Base-by-base conservation (phyloP, 2,329 filamentous ascomycete genomes). In the Ophiostoma pallidulum region DNA sequence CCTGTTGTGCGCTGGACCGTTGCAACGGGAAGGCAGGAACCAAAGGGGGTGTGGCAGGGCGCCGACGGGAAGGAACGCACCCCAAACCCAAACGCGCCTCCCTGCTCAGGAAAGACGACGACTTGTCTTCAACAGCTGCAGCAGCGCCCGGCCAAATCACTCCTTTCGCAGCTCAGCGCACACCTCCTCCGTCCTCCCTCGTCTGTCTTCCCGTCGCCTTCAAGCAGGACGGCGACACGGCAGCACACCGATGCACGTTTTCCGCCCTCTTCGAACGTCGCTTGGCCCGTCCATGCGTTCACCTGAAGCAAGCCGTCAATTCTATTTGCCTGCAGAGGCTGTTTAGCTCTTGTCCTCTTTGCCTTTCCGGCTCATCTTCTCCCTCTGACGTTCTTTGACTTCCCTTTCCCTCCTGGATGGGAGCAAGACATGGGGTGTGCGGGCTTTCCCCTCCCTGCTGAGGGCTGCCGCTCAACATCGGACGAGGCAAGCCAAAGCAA, bases 101-200 rank as follows among this genome's bases (percentile, higher is more conserved):
- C n/a, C n/a, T n/a, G n/a, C n/a, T n/a, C n/a, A n/a, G n/a, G n/a
- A n/a, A n/a, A n/a, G n/a, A n/a, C n/a, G n/a, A n/a, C n/a, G 40
- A 5, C 28, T 32, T 13, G 12, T 7, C 28, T n/a, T n/a, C n/a
- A n/a, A n/a, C n/a, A n/a, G n/a, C n/a, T n/a, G n/a, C n/a, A n/a
- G n/a, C n/a, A n/a, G n/a, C n/a, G n/a, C n/a, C n/a, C n/a, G n/a
- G n/a, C n/a, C n/a, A n/a, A n/a, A n/a, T n/a, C n/a, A n/a, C n/a
- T n/a, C 12, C 31, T 26, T 32, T 45, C 29, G 9, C 20, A 1
- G 12, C 32, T 18, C n/a, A 14, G 49, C 53, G 55, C 54, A 55
- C 43, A 56, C 55, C 56, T 54, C 54, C 28, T 54, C 55, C 35
- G 40, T 54, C 55, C 31, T 35, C 20, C 40, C 31, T 16, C n/a